Percentiles rank a stretch among this genome's conserved stretches.
These are phyloP conservation scores for Phytophthora crassamura DNA, from an alignment of 352 stramenopile species.

Conservation along the genomic window DNA sequence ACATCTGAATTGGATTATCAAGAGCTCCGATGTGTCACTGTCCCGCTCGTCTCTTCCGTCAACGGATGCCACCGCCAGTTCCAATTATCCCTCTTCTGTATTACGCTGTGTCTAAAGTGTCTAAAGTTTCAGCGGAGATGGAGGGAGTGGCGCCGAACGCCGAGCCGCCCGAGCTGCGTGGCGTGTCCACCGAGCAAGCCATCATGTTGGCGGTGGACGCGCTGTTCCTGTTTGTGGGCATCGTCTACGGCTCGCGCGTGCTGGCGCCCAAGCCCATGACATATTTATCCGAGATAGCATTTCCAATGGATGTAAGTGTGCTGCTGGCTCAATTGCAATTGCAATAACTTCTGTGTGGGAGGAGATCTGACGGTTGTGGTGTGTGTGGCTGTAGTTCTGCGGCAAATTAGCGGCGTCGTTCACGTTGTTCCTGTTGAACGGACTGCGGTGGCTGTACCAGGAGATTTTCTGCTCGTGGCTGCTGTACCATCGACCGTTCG, in stretches of 20 bases:
- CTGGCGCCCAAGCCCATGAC: constrained; percentile 69
- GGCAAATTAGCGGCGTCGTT: constrained; percentile 62
- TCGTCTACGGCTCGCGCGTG: constrained; percentile 59
- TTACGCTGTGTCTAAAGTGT: constrained; percentile 3
- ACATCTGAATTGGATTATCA: no score
- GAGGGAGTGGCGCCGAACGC: constrained; percentile 9
- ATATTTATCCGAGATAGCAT: constrained; percentile 81
- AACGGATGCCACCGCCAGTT: background rate
- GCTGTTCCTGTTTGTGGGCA: constrained; percentile 60
- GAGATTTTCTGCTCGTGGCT: constrained; percentile 49
- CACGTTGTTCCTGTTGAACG: constrained; percentile 54
- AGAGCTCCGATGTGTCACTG: background rate
- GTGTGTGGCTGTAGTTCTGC: constrained; percentile 49
- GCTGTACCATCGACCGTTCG: constrained; percentile 35
- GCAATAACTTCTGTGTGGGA: background rate
- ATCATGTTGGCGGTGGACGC: constrained; percentile 41
- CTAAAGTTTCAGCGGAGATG: constrained; percentile 14
- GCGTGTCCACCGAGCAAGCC: constrained; percentile 29
- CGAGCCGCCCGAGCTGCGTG: constrained; percentile 11
- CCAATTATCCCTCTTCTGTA: no score
- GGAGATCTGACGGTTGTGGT: background rate
- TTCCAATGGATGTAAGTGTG: constrained; percentile 65
- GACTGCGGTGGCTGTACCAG: constrained; percentile 61
- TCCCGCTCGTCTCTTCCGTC: constrained; percentile 32
- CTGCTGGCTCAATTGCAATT: constrained; percentile 2